Evolutionary conservation across 208 protist species (phyloP), one percentile per base, ranked within the genome.

Genomic region (Herpetomonas muscarum): DNA sequence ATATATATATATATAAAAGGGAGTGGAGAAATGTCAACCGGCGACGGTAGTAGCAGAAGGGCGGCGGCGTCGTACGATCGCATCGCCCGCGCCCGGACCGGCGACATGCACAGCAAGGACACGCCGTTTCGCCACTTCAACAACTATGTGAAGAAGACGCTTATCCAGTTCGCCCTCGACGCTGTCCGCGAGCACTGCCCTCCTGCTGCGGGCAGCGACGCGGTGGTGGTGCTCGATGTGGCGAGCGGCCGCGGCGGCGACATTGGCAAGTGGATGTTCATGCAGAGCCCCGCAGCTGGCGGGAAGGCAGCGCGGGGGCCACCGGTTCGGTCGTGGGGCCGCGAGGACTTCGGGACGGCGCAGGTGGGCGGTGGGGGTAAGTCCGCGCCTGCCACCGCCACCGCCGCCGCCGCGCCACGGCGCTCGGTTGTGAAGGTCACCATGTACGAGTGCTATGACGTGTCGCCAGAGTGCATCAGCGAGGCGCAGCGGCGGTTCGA

Each of bases 231-330:
- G 10, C 59, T 94, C 5, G 87, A 94, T 58, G 62, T 94, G 24
- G 84, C 74, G 5, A 90, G 83, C 57, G 87, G 87, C 21, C 70
- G 87, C 24, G 87, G 87, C 15, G 87, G 87, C 1, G 87, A 94
- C 54, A n/a, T 94, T 3, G 85, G 84, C n/a, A 94, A 94, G 68
- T 94, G 87, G 85, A n/a, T 88, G 24, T 81, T 82, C 61, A 79
- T 64, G 42, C 74, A 85, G 46, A 92, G 84, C 60, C 66, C 81
- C 5, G 41, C 41, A 22, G 15, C 22, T 19, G 19, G 15, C 41
- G 41, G 41, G 5, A 19, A 7, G 5, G 5, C 41, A 19, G 41
- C 22, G 41, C 64, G 26, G 29, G 69, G 31, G 54, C 66, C 7
- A 37, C 50, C 25, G 34, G 49, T 46, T 55, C 42, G 37, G 24